Evolutionary conservation across 495 filamentous ascomycete species (phyloP).

Genomic region (Penicillium manginii): DNA sequence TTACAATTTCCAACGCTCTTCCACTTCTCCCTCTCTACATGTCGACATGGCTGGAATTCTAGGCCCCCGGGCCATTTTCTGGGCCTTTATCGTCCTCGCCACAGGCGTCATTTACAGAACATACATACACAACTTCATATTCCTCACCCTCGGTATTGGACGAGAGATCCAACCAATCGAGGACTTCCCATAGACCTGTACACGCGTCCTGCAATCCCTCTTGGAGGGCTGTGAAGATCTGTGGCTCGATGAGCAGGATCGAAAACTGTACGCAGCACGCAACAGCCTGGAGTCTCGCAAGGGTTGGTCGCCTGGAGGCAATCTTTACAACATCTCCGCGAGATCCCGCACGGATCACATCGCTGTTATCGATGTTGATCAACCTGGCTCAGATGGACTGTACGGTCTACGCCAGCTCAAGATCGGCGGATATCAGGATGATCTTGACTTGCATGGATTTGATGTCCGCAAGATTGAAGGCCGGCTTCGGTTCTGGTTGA

Average conservation of each 20-base stretch:
- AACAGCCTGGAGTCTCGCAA: conserved; percentile 10
- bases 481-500: conserved; percentile 36
- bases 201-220: conserved; percentile 33
- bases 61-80: too few species aligned
- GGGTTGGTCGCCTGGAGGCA: conserved; percentile 24
- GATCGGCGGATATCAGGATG: conserved; percentile 23
- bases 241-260: conserved; percentile 38
- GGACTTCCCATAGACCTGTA: conserved; percentile 36
- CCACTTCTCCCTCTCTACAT: too few species aligned
- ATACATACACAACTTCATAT: conserved; percentile 15
- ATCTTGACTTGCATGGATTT: conserved; percentile 39
- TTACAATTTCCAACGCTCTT: too few species aligned
- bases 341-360: conserved; percentile 35
- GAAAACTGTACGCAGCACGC: conserved; percentile 42
- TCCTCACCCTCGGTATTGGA: conserved; percentile 25
- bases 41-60: too few species aligned
- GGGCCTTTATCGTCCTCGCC: too few species aligned
- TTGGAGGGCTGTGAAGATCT: conserved; percentile 45
- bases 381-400: conserved; percentile 22
- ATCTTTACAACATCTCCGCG: conserved; percentile 19
- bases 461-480: conserved; percentile 22
- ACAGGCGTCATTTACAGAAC: too few species aligned
- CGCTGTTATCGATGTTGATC: conserved; percentile 38
- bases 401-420: conserved; percentile 27
- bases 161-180: conserved; percentile 31